Evolutionary conservation across 176 grass and related monocot genomes (phyloP).

Genomic region (Phragmites australis): DNA sequence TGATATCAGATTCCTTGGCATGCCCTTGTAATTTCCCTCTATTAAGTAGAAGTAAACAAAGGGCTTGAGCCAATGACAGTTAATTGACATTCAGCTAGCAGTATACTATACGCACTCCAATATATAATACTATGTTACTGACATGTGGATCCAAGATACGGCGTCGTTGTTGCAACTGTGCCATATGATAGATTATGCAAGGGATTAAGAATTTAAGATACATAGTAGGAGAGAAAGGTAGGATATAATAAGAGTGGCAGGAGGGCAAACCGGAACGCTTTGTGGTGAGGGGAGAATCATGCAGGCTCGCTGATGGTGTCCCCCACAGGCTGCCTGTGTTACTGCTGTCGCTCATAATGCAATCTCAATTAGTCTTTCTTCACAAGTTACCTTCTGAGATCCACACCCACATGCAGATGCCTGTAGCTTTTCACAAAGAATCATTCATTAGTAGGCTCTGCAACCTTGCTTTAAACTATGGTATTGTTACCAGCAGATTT

Average conservation of each 20-base stretch:
- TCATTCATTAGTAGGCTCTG: constrained; percentile 36
- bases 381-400: constrained; percentile 73
- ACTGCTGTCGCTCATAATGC: constrained; percentile 37
- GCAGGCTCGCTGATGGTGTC: constrained; percentile 50
- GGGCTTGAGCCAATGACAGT: neutral
- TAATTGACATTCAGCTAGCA: neutral
- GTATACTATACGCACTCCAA: neutral
- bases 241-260: constrained; percentile 21
- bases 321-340: constrained; percentile 37
- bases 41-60: neutral
- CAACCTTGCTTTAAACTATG: constrained; percentile 31
- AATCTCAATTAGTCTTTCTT: constrained; percentile 61
- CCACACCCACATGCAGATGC: constrained; percentile 60
- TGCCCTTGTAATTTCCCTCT: neutral
- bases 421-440: constrained; percentile 50
- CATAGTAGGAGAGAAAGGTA: neutral
- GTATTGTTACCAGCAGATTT: constrained; percentile 15
- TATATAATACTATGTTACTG: constrained; percentile 4
- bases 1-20: constrained; percentile 34
- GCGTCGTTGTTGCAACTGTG: neutral
- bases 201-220: neutral
- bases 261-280: constrained; percentile 32
- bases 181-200: constrained; percentile 9
- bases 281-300: constrained; percentile 50
- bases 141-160: constrained; percentile 21